Conservation (phyloP, 192 early-diverging fungal genomes). For the Coemansia sp. region DNA sequence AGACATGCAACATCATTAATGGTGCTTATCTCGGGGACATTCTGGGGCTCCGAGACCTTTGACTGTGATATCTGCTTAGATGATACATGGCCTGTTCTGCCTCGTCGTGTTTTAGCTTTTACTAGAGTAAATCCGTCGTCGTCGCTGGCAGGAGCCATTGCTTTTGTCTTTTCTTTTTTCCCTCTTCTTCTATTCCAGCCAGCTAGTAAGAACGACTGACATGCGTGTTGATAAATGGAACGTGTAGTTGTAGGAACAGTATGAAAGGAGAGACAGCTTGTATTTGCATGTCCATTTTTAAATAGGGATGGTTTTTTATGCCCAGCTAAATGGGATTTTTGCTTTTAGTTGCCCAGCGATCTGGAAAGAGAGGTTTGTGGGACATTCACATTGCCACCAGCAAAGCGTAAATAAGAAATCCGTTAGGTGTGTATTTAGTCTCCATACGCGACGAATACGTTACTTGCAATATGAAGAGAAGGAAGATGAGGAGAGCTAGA, state of each 20-base stretch:
- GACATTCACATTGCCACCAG: too few species aligned
- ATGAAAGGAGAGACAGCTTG: too few species aligned
- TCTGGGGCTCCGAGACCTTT: too few species aligned
- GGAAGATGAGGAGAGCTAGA: background rate
- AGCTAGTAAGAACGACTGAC: background rate
- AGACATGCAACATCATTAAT: background rate
- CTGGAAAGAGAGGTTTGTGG: too few species aligned
- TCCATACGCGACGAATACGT: too few species aligned
- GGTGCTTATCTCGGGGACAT: background rate
- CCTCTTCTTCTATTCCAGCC: background rate
- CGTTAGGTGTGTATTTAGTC: too few species aligned
- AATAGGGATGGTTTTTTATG: too few species aligned
- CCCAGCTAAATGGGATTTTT: too few species aligned
- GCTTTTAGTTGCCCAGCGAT: too few species aligned
- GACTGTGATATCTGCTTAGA: background rate
- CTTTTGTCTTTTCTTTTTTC: background rate
- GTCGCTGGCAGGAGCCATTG: background rate
- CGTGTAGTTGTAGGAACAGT: too few species aligned
- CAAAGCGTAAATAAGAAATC: too few species aligned
- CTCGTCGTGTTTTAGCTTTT: background rate
- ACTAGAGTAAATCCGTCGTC: constrained; percentile 21
- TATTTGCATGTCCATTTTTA: too few species aligned
- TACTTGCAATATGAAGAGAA: background rate
- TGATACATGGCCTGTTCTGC: background rate
- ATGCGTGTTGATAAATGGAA: background rate